These are phyloP conservation scores for Fimicolochytrium jonesii DNA, from an alignment of 192 early-diverging fungal species.

Conservation along the genomic window DNA sequence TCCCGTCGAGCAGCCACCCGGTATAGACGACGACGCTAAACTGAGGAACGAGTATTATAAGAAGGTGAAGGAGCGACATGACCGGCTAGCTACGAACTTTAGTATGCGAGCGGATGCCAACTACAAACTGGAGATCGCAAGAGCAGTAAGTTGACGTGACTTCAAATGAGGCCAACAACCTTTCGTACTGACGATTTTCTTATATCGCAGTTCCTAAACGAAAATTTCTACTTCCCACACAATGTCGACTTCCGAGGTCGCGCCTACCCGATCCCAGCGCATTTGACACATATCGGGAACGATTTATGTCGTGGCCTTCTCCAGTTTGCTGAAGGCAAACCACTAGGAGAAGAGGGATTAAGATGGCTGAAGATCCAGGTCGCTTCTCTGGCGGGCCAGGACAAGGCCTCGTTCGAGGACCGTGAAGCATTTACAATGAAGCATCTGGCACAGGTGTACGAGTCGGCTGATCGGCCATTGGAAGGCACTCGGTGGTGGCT, in stretches of 20 bases:
- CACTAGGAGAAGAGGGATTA: conserved; percentile 73
- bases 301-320: conserved; percentile 93
- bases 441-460: conserved; percentile 68
- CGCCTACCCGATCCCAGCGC: conserved; percentile 93
- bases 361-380: conserved; percentile 95
- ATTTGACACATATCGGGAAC: conserved; percentile 94
- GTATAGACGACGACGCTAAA: conserved; percentile 52
- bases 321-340: conserved; percentile 74
- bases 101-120: conserved; percentile 87
- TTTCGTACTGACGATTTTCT: background rate
- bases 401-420: conserved; percentile 85
- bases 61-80: conserved; percentile 13
- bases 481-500: conserved; percentile 83
- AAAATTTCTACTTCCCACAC: conserved; percentile 94
- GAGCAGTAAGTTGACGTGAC: conserved; percentile 73
- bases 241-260: conserved; percentile 96
- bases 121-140: conserved; percentile 94
- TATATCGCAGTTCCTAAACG: conserved; percentile 64
- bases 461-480: conserved; percentile 18
- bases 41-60: conserved; percentile 33
- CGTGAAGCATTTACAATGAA: conserved; percentile 71
- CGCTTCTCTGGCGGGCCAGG: conserved; percentile 85
- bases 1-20: conserved; percentile 28
- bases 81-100: conserved; percentile 59
- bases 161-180: too few relatives aligned